Base-by-base conservation (phyloP, 2,329 filamentous ascomycete genomes). In the Xylariaceae sp. region DNA sequence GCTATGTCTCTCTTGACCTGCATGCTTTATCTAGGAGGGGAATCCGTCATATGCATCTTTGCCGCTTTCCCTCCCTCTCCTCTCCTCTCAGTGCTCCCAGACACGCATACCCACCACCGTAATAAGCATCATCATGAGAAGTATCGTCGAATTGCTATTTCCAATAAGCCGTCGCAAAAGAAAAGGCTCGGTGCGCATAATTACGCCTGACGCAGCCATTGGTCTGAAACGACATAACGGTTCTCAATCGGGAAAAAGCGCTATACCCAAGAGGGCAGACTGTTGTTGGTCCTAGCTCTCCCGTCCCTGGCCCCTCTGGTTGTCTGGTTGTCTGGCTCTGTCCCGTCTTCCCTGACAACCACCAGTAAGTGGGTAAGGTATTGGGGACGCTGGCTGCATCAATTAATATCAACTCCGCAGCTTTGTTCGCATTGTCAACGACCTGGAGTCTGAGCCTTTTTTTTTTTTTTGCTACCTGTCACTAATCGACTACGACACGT, bases 281-380 rank as follows among this genome's bases (percentile, higher is more conserved):
- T 70, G 65, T 70, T 70, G 59, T 62, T 70, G 68, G 66, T 62
- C 67, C 66, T 65, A 69, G 66, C 68, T 69, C 60, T 44, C 39
- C 17, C 48, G 53, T 55, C 56, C 58, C 57, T 52, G 52, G 29
- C 7, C 47, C 40, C 40, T 43, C 46, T 36, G 52, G 7, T 36
- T 9, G 7, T 16, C 16, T 36, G n/a, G 8, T 36, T n/a, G n/a
- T n/a, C n/a, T n/a, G n/a, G n/a, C n/a, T 44, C 49, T 40, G 4
- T n/a, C 17, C 57, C 50, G 3, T 53, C 49, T 46, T 39, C 65
- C 67, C 59, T 33, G 63, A 65, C 67, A 69, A 68, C 67, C 54
- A 39, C 21, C 39, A 8, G 17, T 33, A 29, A 9, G 26, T 17
- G 7, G 17, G 34, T 4, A 17, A 7, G 14, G n/a, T 21, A 23